Conservation (phyloP, 2,329 filamentous ascomycete species). For the Purpureocillium takamizusanense region DNA sequence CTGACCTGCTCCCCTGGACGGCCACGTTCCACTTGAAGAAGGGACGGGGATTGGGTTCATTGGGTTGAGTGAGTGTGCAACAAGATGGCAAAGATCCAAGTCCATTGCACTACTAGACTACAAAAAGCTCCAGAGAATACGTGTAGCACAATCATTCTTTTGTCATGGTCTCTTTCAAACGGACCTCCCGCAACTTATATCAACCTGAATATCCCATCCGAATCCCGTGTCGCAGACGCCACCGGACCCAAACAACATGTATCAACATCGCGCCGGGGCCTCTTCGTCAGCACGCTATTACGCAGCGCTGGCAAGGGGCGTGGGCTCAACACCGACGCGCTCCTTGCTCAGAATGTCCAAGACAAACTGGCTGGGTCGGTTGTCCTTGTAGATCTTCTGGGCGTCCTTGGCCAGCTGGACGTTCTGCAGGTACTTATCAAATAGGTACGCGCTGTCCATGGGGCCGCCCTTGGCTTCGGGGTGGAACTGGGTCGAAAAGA, state of each 20-base stretch:
- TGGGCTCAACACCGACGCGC: slow-evolving; percentile 77
- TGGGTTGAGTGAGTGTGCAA: no score
- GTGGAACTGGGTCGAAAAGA: slow-evolving; percentile 98
- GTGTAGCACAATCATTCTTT: no score
- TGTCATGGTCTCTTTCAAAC: no score
- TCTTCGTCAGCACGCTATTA: slow-evolving; percentile 14
- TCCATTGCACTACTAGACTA: no score
- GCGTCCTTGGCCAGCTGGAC: slow-evolving; percentile 83
- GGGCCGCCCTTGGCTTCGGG: slow-evolving; percentile 96
- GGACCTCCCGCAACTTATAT: neutral
- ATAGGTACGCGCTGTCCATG: slow-evolving; percentile 90
- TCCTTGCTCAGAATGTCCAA: slow-evolving; percentile 90
- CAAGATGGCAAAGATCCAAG: no score
- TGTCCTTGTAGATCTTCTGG: slow-evolving; percentile 73
- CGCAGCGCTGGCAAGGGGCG: slow-evolving; percentile 42
- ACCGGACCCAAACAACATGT: neutral
- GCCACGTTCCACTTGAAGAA: no score
- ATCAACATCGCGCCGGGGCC: neutral
- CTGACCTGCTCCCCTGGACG: no score
- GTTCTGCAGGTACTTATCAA: slow-evolving; percentile 90
- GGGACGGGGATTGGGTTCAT: no score
- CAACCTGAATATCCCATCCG: neutral
- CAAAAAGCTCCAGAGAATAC: no score
- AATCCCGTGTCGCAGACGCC: slow-evolving; percentile 2
- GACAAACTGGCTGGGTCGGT: slow-evolving; percentile 76